Evolutionary conservation across 805 yeast species (phyloP).

Genomic region (Novakomyces olei): DNA sequence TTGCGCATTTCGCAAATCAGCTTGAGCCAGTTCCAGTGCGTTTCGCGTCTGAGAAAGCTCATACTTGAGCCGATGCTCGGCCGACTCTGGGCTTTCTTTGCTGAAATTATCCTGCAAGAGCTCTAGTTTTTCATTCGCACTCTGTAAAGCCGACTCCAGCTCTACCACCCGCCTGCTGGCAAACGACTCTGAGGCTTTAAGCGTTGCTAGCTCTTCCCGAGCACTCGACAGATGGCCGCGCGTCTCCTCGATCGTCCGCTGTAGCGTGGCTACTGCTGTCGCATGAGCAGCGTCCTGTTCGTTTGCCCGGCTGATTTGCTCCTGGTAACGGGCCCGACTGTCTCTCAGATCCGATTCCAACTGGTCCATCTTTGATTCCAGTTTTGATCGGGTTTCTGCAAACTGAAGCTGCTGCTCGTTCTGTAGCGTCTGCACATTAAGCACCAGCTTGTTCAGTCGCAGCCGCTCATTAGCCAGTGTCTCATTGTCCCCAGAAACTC

Average conservation of each 20-base stretch:
- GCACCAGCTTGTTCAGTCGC: slow-evolving; percentile 32
- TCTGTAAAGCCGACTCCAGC: slow-evolving; percentile 13
- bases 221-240: slow-evolving; percentile 23
- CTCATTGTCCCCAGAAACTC: slow-evolving; percentile 31
- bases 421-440: slow-evolving; percentile 37
- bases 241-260: slow-evolving; percentile 38
- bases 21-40: slow-evolving; percentile 26
- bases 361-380: slow-evolving; percentile 27
- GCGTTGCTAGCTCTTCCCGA: too few relatives aligned
- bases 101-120: neutral
- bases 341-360: slow-evolving; percentile 26
- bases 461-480: slow-evolving; percentile 35
- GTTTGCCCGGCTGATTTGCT: slow-evolving; percentile 30
- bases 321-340: slow-evolving; percentile 26
- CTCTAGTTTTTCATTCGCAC: slow-evolving; percentile 15
- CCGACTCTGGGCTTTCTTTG: slow-evolving; percentile 10
- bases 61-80: neutral
- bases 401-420: slow-evolving; percentile 37
- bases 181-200: too few relatives aligned
- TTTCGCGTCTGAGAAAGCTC: neutral
- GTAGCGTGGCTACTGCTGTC: slow-evolving; percentile 30
- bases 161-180: too few relatives aligned
- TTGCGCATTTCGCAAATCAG: slow-evolving; percentile 35
- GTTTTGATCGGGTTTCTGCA: slow-evolving; percentile 27
- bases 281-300: slow-evolving; percentile 32